Base-by-base conservation (phyloP, 495 filamentous ascomycete genomes). In the Trichocladium antarcticum region DNA sequence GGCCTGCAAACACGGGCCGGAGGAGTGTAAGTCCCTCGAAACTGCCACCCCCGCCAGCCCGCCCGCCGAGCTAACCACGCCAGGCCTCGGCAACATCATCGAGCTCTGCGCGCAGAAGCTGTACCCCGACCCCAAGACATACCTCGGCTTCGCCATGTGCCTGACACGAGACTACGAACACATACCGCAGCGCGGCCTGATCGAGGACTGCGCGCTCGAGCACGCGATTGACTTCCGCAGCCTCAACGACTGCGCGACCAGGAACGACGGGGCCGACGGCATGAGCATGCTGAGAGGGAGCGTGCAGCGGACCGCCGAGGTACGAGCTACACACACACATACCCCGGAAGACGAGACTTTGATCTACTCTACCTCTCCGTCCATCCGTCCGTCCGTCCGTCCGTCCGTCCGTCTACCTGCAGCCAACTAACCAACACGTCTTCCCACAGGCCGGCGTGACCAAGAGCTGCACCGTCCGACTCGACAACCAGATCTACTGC, bases 61-160 rank as follows among this genome's bases (percentile, higher is more conserved):
- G 27, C 3, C 14, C 6, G 19, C 17, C 11, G 12, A 6, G 35
- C 42, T 52, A 31, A 55, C 24, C 31, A 36, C 10, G 24, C 20
- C 42, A 67, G 64, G 92, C 60, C 79, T 97, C 57, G 89, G 89
- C 15, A 84, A 99, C 66, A 94, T 94, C 68, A 73, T 99, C 61
- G 81, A 90, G 54, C 82, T 97, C 47, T 99, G 92, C 71, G 92
- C 88, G 21, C 79, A 81, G 11, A 71, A 80, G 47, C 74, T 90
- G 5, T 86, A 87, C 58, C 81, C 87, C 9, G 80, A 87, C 44
- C 78, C 85, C n/a, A 89, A 89, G 65, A 82, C 79, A 22, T 93
- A 82, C 45, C 76, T 97, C 34, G 89, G 89, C 21, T 99, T 96
- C 65, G 83, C 84, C 31, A 87, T 88, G 74, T 97, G 93, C 66